Evolutionary conservation across 2,329 filamentous ascomycete genomes (phyloP).

Genomic region (Apiospora koreana): DNA sequence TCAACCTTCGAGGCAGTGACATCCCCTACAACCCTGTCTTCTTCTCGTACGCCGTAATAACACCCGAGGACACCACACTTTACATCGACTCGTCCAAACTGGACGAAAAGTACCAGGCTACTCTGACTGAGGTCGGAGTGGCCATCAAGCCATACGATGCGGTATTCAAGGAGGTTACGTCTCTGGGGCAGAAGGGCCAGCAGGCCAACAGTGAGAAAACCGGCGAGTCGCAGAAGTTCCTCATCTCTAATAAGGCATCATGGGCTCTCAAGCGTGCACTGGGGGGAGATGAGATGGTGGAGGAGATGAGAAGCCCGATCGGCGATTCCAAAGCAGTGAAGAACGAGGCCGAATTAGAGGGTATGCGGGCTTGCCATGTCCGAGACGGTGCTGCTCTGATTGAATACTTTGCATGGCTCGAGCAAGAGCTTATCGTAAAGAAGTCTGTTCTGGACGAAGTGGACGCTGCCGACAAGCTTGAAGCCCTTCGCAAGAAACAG

Average conservation of each 20-base stretch:
- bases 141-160: constrained; percentile 77
- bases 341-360: constrained; percentile 84
- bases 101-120: constrained; percentile 64
- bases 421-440: constrained; percentile 79
- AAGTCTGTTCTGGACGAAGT: constrained; percentile 82
- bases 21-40: constrained; percentile 99
- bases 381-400: constrained; percentile 88
- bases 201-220: constrained; percentile 32
- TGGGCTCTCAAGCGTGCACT: constrained; percentile 89
- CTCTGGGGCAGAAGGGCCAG: constrained; percentile 50
- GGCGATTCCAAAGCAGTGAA: constrained; percentile 93
- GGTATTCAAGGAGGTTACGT: constrained; percentile 77
- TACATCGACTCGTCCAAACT: constrained; percentile 85
- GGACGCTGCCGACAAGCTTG: constrained; percentile 86
- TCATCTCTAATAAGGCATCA: constrained; percentile 86
- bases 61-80: constrained; percentile 72
- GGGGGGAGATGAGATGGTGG: constrained; percentile 81
- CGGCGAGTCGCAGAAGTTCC: constrained; percentile 62
- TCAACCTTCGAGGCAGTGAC: constrained; percentile 91
- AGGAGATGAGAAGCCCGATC: constrained; percentile 84
- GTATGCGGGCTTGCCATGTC: constrained; percentile 93
- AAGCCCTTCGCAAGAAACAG: constrained; percentile 67
- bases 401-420: constrained; percentile 95
- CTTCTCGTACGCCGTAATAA: constrained; percentile 93
- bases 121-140: constrained; percentile 71